These are phyloP conservation scores for Lactuca sativa DNA, from an alignment of 129 eudicot species.

Conservation along the genomic window DNA sequence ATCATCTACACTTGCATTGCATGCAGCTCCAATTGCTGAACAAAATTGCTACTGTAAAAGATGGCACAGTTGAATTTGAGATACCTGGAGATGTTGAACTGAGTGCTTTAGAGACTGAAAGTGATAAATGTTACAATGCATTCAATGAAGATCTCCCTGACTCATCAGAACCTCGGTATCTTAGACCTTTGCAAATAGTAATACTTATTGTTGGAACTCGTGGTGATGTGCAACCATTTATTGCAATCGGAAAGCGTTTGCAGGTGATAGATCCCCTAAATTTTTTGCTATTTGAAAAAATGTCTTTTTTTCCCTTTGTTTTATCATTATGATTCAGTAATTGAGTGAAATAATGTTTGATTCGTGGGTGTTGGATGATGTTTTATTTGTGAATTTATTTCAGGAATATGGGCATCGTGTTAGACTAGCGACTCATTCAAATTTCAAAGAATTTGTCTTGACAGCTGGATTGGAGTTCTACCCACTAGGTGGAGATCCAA, in stretches of 20 bases:
- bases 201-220: conserved; percentile 99
- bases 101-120: conserved; percentile 42
- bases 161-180: conserved; percentile 62
- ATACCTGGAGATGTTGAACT: conserved; percentile 81
- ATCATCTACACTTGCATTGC: conserved; percentile 19
- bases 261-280: conserved; percentile 64
- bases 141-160: conserved; percentile 56
- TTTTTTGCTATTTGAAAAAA: conserved; percentile 8
- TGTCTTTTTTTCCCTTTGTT: background rate
- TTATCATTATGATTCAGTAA: conserved; percentile 10
- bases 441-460: conserved; percentile 94
- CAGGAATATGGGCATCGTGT: conserved; percentile 99
- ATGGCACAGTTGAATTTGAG: conserved; percentile 95
- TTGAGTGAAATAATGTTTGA: conserved; percentile 12
- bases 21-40: conserved; percentile 90
- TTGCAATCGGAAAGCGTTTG: conserved; percentile 88
- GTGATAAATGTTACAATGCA: conserved; percentile 42
- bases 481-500: conserved; percentile 99
- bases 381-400: conserved; percentile 28
- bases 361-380: conserved; percentile 2
- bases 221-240: conserved; percentile 98
- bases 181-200: conserved; percentile 85
- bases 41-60: conserved; percentile 95
- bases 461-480: conserved; percentile 98
- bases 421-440: conserved; percentile 94